Conservation (phyloP, 495 filamentous ascomycete genomes). For the Hypoxylon fuscum region DNA sequence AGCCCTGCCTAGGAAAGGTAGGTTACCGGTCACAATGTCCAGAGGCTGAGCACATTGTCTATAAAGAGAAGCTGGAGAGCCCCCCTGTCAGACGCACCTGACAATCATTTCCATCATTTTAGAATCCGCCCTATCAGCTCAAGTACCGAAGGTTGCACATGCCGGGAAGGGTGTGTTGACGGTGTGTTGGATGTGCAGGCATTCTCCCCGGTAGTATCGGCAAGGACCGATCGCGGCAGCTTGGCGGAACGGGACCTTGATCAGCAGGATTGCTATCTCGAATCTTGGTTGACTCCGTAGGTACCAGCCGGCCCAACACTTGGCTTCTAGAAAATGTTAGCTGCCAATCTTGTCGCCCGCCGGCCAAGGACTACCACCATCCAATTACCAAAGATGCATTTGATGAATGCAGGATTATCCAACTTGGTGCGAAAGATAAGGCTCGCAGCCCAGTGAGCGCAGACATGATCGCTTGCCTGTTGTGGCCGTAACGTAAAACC, state of each 20-base stretch:
- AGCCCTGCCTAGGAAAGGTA: conserved; percentile 17
- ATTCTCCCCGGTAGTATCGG: conserved; percentile 21
- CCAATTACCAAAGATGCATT: conserved; percentile 19
- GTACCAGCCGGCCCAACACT: neutral
- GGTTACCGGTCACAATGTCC: conserved; percentile 15
- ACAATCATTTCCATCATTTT: conserved; percentile 22
- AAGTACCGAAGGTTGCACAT: conserved; percentile 16
- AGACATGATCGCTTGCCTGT: conserved; percentile 27
- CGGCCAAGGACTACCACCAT: conserved; percentile 2
- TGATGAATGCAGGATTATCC: conserved; percentile 32
- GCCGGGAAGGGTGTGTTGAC: conserved; percentile 23
- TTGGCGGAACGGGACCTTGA: conserved; percentile 28
- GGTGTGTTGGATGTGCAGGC: conserved; percentile 24
- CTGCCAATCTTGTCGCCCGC: conserved; percentile 29
- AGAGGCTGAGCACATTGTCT: conserved; percentile 17
- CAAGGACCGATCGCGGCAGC: conserved; percentile 31
- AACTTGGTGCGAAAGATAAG: conserved; percentile 31
- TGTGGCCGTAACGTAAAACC: conserved; percentile 21
- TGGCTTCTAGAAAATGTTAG: conserved; percentile 2
- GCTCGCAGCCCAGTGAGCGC: conserved; percentile 2
- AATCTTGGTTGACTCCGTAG: neutral
- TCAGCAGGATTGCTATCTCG: conserved; percentile 22
- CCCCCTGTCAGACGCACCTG: conserved; percentile 24
- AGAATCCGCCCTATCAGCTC: conserved; percentile 23
- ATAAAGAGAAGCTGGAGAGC: conserved; percentile 33